A percentile compares a stretch with the other conserved stretches of the same genome.
These are phyloP conservation scores for Elongisporangium prolatum DNA, from an alignment of 352 stramenopile genomes.

Conservation along the genomic window DNA sequence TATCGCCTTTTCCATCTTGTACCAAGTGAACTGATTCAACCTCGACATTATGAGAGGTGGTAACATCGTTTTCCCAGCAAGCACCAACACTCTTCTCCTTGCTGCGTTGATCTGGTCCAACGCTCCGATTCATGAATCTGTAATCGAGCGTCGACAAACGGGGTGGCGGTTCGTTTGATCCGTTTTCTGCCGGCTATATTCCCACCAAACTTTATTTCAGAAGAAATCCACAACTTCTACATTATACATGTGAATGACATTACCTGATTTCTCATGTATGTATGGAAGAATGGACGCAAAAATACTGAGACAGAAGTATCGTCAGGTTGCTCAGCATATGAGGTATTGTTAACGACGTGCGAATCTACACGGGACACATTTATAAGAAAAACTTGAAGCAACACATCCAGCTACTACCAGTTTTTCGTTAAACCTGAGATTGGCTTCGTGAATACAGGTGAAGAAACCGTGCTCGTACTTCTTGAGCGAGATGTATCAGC, in stretches of 20 bases:
- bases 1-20: constrained; percentile 7
- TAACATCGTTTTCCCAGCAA: background rate
- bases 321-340: background rate
- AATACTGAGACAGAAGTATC: background rate
- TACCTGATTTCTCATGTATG: constrained; percentile 16
- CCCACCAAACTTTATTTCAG: background rate
- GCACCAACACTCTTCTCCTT: background rate
- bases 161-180: background rate
- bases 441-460: background rate
- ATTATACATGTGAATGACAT: background rate
- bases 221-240: no score
- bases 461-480: background rate
- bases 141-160: constrained; percentile 7
- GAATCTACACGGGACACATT: background rate
- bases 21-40: constrained; percentile 8
- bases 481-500: background rate
- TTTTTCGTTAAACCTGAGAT: background rate
- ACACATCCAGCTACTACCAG: background rate
- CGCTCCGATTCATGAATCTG: constrained; percentile 7
- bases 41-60: background rate
- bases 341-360: background rate
- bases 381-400: background rate
- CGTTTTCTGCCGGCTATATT: background rate
- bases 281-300: constrained; percentile 9
- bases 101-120: background rate